Conservation (phyloP, 306 rosid genomes). For the Acacia confusa region DNA sequence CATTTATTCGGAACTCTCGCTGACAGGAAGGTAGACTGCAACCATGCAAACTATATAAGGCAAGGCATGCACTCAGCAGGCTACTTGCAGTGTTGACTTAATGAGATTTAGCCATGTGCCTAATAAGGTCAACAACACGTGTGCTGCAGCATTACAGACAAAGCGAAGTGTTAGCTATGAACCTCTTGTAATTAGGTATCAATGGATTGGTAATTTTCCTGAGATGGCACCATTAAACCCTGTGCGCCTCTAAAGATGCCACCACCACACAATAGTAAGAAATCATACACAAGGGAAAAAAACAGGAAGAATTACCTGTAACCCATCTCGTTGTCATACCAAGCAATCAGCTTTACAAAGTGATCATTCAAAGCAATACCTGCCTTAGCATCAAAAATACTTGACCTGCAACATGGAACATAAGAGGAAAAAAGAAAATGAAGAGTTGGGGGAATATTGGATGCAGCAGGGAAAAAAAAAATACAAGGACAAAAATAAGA, state of each 20-base stretch:
- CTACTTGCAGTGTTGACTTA: slow-evolving; percentile 11
- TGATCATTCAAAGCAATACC: slow-evolving; percentile 64
- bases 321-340: slow-evolving; percentile 88
- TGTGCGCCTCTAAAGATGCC: neutral
- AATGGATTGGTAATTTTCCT: neutral
- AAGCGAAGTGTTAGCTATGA: neutral
- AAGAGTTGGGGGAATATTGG: neutral
- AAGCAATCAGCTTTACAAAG: slow-evolving; percentile 55
- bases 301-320: slow-evolving; percentile 54
- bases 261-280: neutral
- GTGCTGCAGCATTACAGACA: slow-evolving; percentile 44
- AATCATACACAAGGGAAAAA: neutral
- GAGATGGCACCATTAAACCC: neutral
- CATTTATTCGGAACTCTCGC: slow-evolving; percentile 31
- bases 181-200: neutral
- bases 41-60: neutral
- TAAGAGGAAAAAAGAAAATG: neutral
- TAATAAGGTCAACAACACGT: slow-evolving; percentile 67
- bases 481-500: neutral
- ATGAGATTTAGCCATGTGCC: slow-evolving; percentile 40
- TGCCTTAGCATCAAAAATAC: slow-evolving; percentile 77
- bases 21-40: neutral
- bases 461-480: neutral
- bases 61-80: neutral
- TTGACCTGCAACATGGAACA: slow-evolving; percentile 49